Percentiles rank a stretch among this genome's conserved stretches.
These are phyloP conservation scores for Fomitopsis serialis DNA, from an alignment of 768 basidiomycete genomes.

Conservation along the genomic window DNA sequence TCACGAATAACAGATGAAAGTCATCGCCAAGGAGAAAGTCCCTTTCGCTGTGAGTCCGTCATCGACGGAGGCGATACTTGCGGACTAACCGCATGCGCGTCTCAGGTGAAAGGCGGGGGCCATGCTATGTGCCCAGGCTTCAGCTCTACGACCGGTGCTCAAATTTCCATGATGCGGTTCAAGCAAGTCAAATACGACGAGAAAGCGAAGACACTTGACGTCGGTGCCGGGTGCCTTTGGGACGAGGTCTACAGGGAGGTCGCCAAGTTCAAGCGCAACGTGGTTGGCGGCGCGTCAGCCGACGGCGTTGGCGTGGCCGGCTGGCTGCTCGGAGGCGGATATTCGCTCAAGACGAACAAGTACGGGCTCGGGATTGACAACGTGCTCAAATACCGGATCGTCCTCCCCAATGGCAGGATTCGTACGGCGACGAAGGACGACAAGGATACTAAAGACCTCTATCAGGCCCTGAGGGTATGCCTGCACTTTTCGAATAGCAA, in stretches of 20 bases:
- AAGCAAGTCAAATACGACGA: slow-evolving; percentile 2
- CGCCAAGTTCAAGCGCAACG: too few species aligned
- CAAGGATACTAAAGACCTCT: neutral
- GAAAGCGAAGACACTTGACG: slow-evolving; percentile 3
- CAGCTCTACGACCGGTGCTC: slow-evolving; percentile 22
- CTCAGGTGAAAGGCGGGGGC: slow-evolving; percentile 23
- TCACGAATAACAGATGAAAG: too few species aligned
- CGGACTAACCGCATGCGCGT: too few species aligned
- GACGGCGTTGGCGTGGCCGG: too few species aligned
- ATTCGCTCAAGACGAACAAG: slow-evolving; percentile 27
- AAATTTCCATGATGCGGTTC: slow-evolving; percentile 20
- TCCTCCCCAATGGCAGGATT: slow-evolving; percentile 24
- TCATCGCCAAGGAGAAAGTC: too few species aligned
- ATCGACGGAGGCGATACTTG: too few species aligned
- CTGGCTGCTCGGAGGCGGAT: slow-evolving; percentile 16
- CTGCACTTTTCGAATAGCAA: too few species aligned
- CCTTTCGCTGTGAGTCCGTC: too few species aligned
- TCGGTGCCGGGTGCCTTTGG: slow-evolving; percentile 22
- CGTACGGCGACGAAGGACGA: neutral
- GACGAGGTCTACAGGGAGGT: slow-evolving; percentile 19
- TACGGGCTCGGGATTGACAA: slow-evolving; percentile 31
- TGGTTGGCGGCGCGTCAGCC: too few species aligned
- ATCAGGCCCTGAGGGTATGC: neutral
- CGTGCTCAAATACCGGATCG: slow-evolving; percentile 21
- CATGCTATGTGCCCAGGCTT: slow-evolving; percentile 18